Percentiles rank a stretch among this genome's conserved stretches.
Conservation (phyloP, 2,329 filamentous ascomycete species). For the Magnaporthiopsis incrustans region DNA sequence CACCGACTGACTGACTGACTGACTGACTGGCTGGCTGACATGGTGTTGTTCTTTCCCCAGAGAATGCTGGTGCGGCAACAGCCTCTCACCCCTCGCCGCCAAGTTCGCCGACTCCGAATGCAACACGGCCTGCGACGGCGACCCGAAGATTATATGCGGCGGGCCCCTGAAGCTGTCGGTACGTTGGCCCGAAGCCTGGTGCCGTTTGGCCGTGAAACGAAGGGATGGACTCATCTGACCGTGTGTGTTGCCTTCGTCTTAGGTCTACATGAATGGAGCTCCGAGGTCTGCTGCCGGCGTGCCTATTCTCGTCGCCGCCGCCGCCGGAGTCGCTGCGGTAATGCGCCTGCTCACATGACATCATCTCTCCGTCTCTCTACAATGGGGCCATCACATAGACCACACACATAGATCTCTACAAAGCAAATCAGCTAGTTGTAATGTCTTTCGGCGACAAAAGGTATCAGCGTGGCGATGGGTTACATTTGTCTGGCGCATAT, state of each 20-base stretch:
- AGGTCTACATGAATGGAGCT: constrained; percentile 13
- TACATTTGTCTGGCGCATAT: too few relatives aligned
- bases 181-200: constrained; percentile 9
- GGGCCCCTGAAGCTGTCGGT: constrained; percentile 41
- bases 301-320: neutral
- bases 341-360: neutral
- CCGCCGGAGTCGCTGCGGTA: neutral
- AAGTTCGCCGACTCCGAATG: constrained; percentile 40
- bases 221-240: neutral
- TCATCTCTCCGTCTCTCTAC: neutral
- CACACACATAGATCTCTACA: neutral
- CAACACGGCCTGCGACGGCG: constrained; percentile 44
- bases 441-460: neutral
- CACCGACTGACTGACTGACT: neutral
- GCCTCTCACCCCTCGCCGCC: constrained; percentile 36
- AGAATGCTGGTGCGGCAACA: constrained; percentile 53
- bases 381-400: neutral
- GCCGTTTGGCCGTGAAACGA: neutral
- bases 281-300: neutral
- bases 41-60: constrained; percentile 23
- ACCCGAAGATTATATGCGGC: constrained; percentile 43
- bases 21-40: too few relatives aligned
- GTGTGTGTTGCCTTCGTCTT: neutral
- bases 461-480: neutral
- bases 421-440: neutral